phyloP scores from a whole-genome alignment of 2,329 filamentous ascomycete genomes.

The Ascochyta clinopodiicola region DNA sequence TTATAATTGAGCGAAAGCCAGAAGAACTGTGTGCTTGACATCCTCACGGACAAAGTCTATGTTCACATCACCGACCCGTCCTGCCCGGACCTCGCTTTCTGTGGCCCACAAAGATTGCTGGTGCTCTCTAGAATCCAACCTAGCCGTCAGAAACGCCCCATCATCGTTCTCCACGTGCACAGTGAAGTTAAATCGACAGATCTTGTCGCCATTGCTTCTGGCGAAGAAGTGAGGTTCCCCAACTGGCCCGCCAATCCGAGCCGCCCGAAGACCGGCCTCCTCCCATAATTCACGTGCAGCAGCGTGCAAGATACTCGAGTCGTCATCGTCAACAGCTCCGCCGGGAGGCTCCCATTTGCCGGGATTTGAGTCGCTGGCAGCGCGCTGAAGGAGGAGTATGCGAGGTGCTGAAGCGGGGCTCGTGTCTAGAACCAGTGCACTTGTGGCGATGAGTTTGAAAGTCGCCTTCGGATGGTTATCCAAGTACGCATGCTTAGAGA shows the following conservation, averaged over 20 bases:
- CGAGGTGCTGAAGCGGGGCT: constrained; percentile 15
- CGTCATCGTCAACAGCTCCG: constrained; percentile 54
- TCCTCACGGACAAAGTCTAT: neutral
- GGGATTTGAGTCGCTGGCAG: constrained; percentile 54
- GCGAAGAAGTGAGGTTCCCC: constrained; percentile 13
- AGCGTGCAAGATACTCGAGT: constrained; percentile 52
- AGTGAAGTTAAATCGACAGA: constrained; percentile 3
- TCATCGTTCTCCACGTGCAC: neutral
- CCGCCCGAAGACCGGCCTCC: constrained; percentile 53
- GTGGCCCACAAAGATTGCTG: constrained; percentile 6
- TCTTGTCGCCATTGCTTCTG: constrained; percentile 4
- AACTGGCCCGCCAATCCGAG: constrained; percentile 25
- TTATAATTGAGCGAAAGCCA: neutral
- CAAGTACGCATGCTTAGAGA: constrained; percentile 4
- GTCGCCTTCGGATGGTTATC: neutral
- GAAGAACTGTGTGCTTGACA: neutral
- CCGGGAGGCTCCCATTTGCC: constrained; percentile 59
- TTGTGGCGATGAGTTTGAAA: neutral
- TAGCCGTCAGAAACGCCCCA: neutral
- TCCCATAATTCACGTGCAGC: constrained; percentile 59
- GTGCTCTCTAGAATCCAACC: constrained; percentile 9
- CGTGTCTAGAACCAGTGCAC: constrained; percentile 5
- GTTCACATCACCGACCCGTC: neutral
- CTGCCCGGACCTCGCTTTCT: neutral
- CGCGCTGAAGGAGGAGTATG: constrained; percentile 58